Percentiles rank a stretch among this genome's conserved stretches.
These are phyloP conservation scores for Nakazawaea ernobii DNA, from an alignment of 805 yeast genomes.

Conservation along the genomic window DNA sequence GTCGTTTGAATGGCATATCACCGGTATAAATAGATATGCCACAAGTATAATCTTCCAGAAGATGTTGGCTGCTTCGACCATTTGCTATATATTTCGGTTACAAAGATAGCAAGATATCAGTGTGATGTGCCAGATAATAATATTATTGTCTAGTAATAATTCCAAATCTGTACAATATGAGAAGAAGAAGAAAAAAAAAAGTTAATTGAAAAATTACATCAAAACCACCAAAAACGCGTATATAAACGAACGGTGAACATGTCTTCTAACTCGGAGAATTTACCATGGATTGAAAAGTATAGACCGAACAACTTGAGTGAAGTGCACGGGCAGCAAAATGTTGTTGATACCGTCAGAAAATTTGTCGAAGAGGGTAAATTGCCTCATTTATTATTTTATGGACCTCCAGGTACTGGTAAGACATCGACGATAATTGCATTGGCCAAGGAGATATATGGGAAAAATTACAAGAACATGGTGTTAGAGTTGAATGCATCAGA, in stretches of 20 bases:
- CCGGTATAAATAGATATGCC: background rate
- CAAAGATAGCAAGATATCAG: too few relatives aligned
- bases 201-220: background rate
- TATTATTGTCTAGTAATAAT: too few relatives aligned
- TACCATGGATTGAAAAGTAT: slow-evolving; percentile 95
- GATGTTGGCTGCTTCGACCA: too few relatives aligned
- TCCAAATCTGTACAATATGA: too few relatives aligned
- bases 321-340: slow-evolving; percentile 86
- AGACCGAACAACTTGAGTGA: slow-evolving; percentile 83
- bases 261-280: slow-evolving; percentile 29
- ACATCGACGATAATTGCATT: slow-evolving; percentile 85
- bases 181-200: too few relatives aligned
- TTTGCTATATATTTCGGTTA: too few relatives aligned
- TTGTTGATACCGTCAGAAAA: slow-evolving; percentile 76
- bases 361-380: slow-evolving; percentile 78
- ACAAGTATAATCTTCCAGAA: too few relatives aligned
- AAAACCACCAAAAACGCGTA: background rate
- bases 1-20: background rate
- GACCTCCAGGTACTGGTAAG: slow-evolving; percentile 94
- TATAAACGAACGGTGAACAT: too few relatives aligned
- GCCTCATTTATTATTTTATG: slow-evolving; percentile 91
- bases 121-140: too few relatives aligned
- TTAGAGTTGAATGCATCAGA: slow-evolving; percentile 94
- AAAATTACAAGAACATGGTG: slow-evolving; percentile 79
- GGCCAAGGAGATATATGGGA: slow-evolving; percentile 83